Conservation (phyloP, 768 basidiomycete species). For the Russula vinacea region DNA sequence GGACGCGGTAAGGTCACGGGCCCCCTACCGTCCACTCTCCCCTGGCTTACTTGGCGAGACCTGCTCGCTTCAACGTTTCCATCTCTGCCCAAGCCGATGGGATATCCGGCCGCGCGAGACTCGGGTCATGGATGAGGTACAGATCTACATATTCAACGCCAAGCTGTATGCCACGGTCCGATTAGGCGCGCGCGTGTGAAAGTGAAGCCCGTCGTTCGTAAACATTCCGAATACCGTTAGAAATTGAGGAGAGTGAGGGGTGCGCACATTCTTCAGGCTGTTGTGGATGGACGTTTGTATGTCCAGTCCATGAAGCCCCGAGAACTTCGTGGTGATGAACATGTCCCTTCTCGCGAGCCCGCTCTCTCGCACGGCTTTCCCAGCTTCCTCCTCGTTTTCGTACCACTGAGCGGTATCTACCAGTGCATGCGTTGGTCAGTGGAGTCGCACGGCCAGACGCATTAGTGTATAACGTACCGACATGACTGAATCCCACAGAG, state of each 20-base stretch:
- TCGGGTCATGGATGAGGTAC: constrained; percentile 65
- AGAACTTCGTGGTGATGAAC: constrained; percentile 67
- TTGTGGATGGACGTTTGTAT: constrained; percentile 54
- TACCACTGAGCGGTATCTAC: constrained; percentile 61
- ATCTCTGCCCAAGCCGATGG: constrained; percentile 61
- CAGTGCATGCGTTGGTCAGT: background rate
- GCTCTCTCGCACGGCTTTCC: constrained; percentile 48
- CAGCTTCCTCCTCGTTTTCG: constrained; percentile 58
- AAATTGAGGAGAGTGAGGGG: background rate
- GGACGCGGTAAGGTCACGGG: background rate
- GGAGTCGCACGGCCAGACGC: background rate
- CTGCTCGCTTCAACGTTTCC: constrained; percentile 55
- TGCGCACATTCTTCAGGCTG: constrained; percentile 52
- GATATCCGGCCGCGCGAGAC: constrained; percentile 54
- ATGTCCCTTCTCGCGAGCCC: constrained; percentile 54
- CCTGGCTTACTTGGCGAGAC: constrained; percentile 52
- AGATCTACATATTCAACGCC: constrained; percentile 64
- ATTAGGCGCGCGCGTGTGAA: background rate
- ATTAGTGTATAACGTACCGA: constrained; percentile 41
- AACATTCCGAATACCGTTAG: background rate
- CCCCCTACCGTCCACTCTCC: background rate
- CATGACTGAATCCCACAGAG: constrained; percentile 56
- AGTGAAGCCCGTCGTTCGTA: no score
- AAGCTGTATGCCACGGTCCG: constrained; percentile 43
- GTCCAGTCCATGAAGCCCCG: constrained; percentile 48